These are phyloP conservation scores for Penstemon barbatus DNA, from an alignment of 257 asterid genomes.

Conservation along the genomic window DNA sequence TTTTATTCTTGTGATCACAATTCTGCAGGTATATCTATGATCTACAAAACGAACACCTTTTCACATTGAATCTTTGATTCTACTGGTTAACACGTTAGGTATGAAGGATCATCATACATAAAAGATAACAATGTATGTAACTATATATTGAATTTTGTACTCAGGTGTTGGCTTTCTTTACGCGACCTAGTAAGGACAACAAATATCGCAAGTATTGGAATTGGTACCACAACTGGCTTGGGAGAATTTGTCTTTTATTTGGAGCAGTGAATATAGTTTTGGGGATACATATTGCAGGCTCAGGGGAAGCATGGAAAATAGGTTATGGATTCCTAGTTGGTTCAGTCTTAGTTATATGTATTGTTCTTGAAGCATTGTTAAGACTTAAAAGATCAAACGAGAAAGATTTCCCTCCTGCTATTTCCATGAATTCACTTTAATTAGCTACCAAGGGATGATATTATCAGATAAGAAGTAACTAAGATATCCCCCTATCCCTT, in stretches of 20 bases:
- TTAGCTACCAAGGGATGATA: conserved; percentile 32
- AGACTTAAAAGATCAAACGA: conserved; percentile 48
- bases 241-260: conserved; percentile 70
- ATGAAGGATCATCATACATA: not conserved
- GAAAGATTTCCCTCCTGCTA: conserved; percentile 41
- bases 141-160: not conserved
- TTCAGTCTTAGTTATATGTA: conserved; percentile 39
- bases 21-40: conserved; percentile 63
- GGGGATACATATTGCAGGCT: conserved; percentile 72
- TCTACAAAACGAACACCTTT: not conserved
- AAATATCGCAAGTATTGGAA: conserved; percentile 69
- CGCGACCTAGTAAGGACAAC: conserved; percentile 66
- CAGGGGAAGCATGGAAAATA: conserved; percentile 62
- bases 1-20: conserved; percentile 59
- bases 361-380: conserved; percentile 60
- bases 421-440: conserved; percentile 42
- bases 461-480: conserved; percentile 21
- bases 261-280: conserved; percentile 69
- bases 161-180: conserved; percentile 75
- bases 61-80: not conserved
- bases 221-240: conserved; percentile 69
- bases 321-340: conserved; percentile 76
- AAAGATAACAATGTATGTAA: not conserved
- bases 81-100: not conserved
- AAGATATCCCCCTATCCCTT: not conserved